Conservation (phyloP, 225 moss, liverwort and hornwort species). For the Asterella californica region DNA sequence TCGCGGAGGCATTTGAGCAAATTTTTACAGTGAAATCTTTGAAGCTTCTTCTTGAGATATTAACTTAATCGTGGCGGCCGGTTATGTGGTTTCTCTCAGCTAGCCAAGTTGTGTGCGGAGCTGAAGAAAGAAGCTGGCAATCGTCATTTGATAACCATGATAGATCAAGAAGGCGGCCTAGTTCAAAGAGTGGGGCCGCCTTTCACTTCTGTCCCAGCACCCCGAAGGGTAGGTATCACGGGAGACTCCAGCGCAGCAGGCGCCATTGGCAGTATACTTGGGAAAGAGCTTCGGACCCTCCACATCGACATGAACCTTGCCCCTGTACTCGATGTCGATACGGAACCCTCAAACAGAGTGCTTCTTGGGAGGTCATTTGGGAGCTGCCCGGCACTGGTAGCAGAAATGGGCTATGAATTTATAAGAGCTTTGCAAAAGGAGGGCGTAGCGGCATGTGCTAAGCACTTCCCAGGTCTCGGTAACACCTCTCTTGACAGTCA, state of each 20-base stretch:
- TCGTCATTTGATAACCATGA: constrained; percentile 59
- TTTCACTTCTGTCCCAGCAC: constrained; percentile 60
- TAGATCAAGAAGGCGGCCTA: constrained; percentile 72
- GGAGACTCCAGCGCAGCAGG: constrained; percentile 55
- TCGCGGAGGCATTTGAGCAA: neutral
- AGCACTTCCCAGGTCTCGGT: constrained; percentile 75
- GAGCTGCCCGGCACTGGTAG: constrained; percentile 38
- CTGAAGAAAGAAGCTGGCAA: constrained; percentile 62
- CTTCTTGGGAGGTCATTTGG: constrained; percentile 58
- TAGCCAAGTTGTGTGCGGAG: constrained; percentile 54
- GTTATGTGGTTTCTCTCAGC: constrained; percentile 21
- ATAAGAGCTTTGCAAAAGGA: constrained; percentile 65
- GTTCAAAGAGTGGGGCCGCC: constrained; percentile 72
- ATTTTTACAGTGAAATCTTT: neutral
- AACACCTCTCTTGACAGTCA: constrained; percentile 56
- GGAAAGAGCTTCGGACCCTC: constrained; percentile 62
- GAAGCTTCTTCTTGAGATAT: neutral
- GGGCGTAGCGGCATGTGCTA: constrained; percentile 73
- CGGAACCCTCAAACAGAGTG: constrained; percentile 43
- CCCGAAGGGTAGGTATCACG: constrained; percentile 53
- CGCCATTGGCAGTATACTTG: constrained; percentile 61
- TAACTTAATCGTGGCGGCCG: neutral
- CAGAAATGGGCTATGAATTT: constrained; percentile 60
- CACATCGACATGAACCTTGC: constrained; percentile 84
- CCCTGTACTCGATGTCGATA: constrained; percentile 75